Evolutionary conservation across 352 stramenopile genomes (phyloP), one percentile per base, ranked within the genome.

Genomic region (Elongisporangium anandrum): DNA sequence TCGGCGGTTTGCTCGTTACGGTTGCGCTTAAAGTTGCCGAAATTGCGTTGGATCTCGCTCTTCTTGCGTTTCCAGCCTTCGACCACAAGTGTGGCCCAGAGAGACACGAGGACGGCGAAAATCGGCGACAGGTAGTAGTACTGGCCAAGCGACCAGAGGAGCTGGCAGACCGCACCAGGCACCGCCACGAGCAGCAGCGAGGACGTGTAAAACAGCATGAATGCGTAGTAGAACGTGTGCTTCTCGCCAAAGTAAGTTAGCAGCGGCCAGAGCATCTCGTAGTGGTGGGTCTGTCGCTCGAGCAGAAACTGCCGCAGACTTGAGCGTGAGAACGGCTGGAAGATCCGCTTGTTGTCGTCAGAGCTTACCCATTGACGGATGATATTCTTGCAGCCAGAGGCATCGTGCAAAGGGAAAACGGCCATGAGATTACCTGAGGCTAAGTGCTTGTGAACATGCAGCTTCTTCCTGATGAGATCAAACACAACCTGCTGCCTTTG

Each of bases 51-150:
- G 50, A 96, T 85, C 61, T 88, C 77, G 26, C 78, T 85, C 41
- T 87, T 72, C 62, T 97, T 95, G 45, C 88, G 88, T 61, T 97
- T 97, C 90, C 90, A 97, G 16, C 79, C 81, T 69, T 97, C 88
- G 7, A 97, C 76, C 54, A 97, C 62, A 4, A 94, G 58, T 48
- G 91, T 92, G 4, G 82, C 83, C 88, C 87, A 96, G 54, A 97
- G 77, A 41, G 76, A 82, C 22, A 97, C 86, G 20, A 94, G 72
- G 39, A 97, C 68, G 0, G 77, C 77, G 45, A 90, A 87, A 3
- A 88, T 54, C 29, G 73, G 79, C 16, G 77, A 63, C 3, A 80
- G 57, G 54, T 72, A 87, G 22, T 48, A 63, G 1, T 72, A 49
- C 20, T 61, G 52, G 16, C 67, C 62, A 0, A 68, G 50, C 1